phyloP scores from a whole-genome alignment of 2,329 filamentous ascomycete genomes.

The Colletotrichum incanum region DNA sequence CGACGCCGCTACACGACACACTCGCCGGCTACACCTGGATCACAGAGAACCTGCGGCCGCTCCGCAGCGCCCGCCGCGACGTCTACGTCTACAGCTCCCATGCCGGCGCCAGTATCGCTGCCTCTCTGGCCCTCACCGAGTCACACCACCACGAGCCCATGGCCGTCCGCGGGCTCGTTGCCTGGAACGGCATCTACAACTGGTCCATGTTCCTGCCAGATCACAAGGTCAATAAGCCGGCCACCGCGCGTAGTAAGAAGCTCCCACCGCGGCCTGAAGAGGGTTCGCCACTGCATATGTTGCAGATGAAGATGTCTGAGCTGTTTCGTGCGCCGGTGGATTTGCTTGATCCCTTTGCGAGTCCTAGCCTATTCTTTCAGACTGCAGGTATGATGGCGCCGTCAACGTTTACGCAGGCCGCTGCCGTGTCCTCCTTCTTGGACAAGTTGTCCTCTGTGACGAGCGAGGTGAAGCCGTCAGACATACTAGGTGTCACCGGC shows the following conservation, averaged over 20 bases:
- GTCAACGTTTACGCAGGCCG: slow-evolving; percentile 57
- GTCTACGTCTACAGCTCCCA: slow-evolving; percentile 71
- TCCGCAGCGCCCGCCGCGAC: slow-evolving; percentile 54
- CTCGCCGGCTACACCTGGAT: slow-evolving; percentile 70
- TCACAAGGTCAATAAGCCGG: slow-evolving; percentile 60
- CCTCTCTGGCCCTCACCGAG: slow-evolving; percentile 72
- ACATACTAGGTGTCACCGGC: slow-evolving; percentile 23
- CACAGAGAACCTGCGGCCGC: slow-evolving; percentile 59
- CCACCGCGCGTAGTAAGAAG: slow-evolving; percentile 23
- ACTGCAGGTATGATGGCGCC: slow-evolving; percentile 65
- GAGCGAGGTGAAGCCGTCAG: slow-evolving; percentile 36
- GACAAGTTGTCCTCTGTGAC: slow-evolving; percentile 45
- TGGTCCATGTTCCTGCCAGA: slow-evolving; percentile 74
- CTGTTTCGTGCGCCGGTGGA: slow-evolving; percentile 66
- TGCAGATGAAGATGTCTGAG: slow-evolving; percentile 54
- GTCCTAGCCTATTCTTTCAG: slow-evolving; percentile 72
- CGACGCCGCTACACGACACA: slow-evolving; percentile 71
- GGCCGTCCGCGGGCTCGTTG: slow-evolving; percentile 68
- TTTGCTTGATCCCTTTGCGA: slow-evolving; percentile 74
- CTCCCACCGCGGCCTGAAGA: slow-evolving; percentile 47
- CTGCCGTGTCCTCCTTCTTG: slow-evolving; percentile 40
- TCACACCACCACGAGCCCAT: slow-evolving; percentile 59
- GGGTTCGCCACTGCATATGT: slow-evolving; percentile 55
- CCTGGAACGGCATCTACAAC: slow-evolving; percentile 75
- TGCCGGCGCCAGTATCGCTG: slow-evolving; percentile 71